Evolutionary conservation across 2,329 filamentous ascomycete genomes (phyloP).

Genomic region (Phoma sp.): DNA sequence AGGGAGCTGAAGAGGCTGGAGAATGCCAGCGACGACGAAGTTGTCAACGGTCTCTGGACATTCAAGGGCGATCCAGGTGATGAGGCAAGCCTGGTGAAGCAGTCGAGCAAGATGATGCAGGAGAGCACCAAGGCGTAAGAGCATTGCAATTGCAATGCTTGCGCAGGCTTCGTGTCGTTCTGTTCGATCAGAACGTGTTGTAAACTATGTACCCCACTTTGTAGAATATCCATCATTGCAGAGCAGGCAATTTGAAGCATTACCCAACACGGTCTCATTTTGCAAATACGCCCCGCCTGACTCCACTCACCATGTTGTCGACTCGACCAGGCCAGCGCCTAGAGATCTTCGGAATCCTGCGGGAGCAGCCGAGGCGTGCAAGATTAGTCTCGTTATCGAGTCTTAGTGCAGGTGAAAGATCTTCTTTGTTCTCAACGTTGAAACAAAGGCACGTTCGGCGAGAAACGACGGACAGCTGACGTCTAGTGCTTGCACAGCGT

Average conservation of each 20-base stretch:
- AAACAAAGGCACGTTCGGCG: background rate
- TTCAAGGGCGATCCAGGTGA: conserved; percentile 56
- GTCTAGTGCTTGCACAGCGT: background rate
- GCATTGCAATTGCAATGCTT: background rate
- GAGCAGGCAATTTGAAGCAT: background rate
- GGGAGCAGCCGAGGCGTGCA: conserved; percentile 12
- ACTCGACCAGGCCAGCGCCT: background rate
- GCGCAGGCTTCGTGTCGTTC: too few relatives aligned
- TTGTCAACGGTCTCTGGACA: conserved; percentile 56
- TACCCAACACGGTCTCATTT: too few relatives aligned
- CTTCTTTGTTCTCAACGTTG: conserved; percentile 6
- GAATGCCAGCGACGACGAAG: conserved; percentile 57
- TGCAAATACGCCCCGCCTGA: background rate
- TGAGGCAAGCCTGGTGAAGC: conserved; percentile 35
- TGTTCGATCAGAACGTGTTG: too few relatives aligned
- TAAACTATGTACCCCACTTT: conserved; percentile 8
- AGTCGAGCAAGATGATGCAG: conserved; percentile 32
- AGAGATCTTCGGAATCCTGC: conserved; percentile 8
- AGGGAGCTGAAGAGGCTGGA: conserved; percentile 62
- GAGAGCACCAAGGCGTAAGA: conserved; percentile 21
- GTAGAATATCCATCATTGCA: background rate
- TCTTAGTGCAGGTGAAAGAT: conserved; percentile 3
- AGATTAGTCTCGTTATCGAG: conserved; percentile 4
- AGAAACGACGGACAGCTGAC: background rate
- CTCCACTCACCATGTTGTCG: background rate